A percentile compares a stretch with the other conserved stretches of the same genome.
Conservation (phyloP, 306 rosid species). For the Potentilla sterilis region DNA sequence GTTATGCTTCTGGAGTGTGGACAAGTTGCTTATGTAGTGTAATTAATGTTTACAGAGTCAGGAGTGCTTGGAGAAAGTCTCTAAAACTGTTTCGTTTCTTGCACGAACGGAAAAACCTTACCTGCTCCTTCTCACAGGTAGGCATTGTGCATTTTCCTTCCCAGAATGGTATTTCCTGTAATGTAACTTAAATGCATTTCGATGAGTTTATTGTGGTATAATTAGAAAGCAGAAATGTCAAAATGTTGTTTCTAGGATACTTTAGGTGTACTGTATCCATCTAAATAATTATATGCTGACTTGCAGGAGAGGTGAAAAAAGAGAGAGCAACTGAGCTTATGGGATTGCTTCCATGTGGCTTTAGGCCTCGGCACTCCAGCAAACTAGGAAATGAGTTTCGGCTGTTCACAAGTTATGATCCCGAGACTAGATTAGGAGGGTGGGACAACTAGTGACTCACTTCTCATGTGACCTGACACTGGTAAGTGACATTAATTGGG, state of each 20-base stretch:
- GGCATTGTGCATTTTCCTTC: neutral
- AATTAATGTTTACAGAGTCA: slow-evolving; percentile 48
- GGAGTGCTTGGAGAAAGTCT: slow-evolving; percentile 88
- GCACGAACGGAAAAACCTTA: slow-evolving; percentile 45
- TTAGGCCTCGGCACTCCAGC: slow-evolving; percentile 75
- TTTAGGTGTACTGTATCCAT: neutral
- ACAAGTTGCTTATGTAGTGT: slow-evolving; percentile 18
- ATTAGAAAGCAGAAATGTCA: neutral
- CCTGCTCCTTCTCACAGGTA: slow-evolving; percentile 90
- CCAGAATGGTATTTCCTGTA: neutral
- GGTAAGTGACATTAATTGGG: slow-evolving; percentile 15
- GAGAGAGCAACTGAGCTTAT: slow-evolving; percentile 81
- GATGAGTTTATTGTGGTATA: neutral
- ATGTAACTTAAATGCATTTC: neutral
- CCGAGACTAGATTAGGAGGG: slow-evolving; percentile 75
- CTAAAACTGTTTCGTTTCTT: slow-evolving; percentile 64
- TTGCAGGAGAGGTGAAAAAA: slow-evolving; percentile 82
- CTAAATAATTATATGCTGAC: slow-evolving; percentile 9
- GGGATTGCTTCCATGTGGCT: slow-evolving; percentile 78
- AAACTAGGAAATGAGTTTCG: slow-evolving; percentile 90
- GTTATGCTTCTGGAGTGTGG: neutral
- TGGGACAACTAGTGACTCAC: slow-evolving; percentile 48
- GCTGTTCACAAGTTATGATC: slow-evolving; percentile 82
- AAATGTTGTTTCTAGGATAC: neutral
- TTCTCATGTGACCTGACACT: slow-evolving; percentile 12